Evolutionary conservation across 2,329 filamentous ascomycete species (phyloP).

Genomic region (Cercospora zeina): DNA sequence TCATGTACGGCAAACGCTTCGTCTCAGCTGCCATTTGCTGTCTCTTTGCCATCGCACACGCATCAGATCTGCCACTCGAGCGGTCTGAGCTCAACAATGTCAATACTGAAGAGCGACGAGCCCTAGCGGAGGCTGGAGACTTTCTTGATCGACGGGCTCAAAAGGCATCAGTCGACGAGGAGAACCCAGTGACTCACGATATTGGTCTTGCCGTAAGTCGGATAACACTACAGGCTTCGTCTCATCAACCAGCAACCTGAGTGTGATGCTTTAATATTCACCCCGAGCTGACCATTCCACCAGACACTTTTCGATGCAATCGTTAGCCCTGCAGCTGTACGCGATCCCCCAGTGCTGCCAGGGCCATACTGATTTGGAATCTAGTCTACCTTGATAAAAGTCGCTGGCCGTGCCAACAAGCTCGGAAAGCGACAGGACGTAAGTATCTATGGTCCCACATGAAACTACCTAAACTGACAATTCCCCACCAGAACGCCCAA

Average conservation of each 20-base stretch:
- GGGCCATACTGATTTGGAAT: background rate
- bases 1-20: background rate
- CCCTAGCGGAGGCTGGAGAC: background rate
- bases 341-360: background rate
- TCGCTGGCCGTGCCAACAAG: background rate
- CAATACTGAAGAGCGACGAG: background rate
- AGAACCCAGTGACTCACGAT: background rate
- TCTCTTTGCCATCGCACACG: background rate
- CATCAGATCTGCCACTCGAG: background rate
- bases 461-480: background rate
- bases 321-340: background rate
- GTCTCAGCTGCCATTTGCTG: slow-evolving; percentile 5
- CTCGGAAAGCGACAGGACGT: slow-evolving; percentile 1
- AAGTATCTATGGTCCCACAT: background rate
- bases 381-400: slow-evolving; percentile 2
- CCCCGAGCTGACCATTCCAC: background rate
- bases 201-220: slow-evolving; percentile 4
- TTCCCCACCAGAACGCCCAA: background rate
- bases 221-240: background rate
- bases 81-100: background rate
- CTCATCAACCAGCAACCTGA: background rate
- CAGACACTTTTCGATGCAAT: slow-evolving; percentile 5
- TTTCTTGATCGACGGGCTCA: background rate
- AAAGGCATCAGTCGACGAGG: background rate
- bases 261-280: background rate